Evolutionary conservation across 2,329 filamentous ascomycete species (phyloP).

Genomic region (Trichoderma guizhouense): DNA sequence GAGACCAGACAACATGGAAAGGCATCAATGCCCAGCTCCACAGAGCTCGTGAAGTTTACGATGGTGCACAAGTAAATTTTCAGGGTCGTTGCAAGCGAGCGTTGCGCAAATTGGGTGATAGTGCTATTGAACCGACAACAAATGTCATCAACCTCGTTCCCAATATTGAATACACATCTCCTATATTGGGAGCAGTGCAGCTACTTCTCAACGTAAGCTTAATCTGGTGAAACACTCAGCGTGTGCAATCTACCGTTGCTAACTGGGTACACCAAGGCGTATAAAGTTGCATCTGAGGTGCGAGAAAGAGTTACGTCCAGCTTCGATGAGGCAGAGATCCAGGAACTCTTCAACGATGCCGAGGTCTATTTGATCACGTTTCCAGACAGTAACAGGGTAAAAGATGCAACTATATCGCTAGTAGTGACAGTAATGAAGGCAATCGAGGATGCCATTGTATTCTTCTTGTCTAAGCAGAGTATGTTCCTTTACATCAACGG

Average conservation of each 20-base stretch:
- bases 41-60: slow-evolving; percentile 1
- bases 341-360: background rate
- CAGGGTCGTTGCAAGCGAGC: slow-evolving; percentile 1
- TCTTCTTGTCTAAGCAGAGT: slow-evolving; percentile 8
- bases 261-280: background rate
- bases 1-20: slow-evolving; percentile 1
- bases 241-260: background rate
- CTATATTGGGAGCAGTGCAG: background rate
- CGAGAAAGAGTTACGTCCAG: background rate
- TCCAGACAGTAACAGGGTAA: background rate
- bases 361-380: slow-evolving; percentile 10
- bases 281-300: background rate
- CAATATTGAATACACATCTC: slow-evolving; percentile 4
- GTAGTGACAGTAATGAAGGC: background rate
- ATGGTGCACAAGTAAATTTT: slow-evolving; percentile 1
- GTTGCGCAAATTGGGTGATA: background rate
- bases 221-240: background rate
- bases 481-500: background rate
- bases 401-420: background rate
- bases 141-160: background rate
- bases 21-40: slow-evolving; percentile 7
- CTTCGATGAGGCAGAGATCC: background rate
- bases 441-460: slow-evolving; percentile 6
- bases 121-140: background rate
- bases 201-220: slow-evolving; percentile 1